These are phyloP conservation scores for Sphaerulina musiva DNA, from an alignment of 2,329 filamentous ascomycete genomes.

Conservation along the genomic window DNA sequence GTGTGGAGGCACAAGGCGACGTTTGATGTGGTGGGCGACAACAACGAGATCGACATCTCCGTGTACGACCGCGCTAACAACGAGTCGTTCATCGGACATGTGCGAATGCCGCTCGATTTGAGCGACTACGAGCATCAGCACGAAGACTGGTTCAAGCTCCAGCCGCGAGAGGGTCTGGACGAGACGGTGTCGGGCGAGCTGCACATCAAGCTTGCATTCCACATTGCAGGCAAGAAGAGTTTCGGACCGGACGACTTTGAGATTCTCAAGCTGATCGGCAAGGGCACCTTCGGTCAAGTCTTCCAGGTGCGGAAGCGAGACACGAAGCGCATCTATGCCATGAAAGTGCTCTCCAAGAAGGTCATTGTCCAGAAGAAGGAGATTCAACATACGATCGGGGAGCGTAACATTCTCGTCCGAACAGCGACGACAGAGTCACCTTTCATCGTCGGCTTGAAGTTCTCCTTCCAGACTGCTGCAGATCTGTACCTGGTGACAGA, in stretches of 20 bases:
- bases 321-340: slow-evolving; percentile 90
- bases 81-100: slow-evolving; percentile 86
- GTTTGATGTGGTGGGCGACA: slow-evolving; percentile 89
- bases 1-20: slow-evolving; percentile 93
- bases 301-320: slow-evolving; percentile 98
- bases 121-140: slow-evolving; percentile 64
- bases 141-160: slow-evolving; percentile 78
- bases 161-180: slow-evolving; percentile 72
- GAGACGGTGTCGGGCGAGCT: slow-evolving; percentile 75
- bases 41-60: slow-evolving; percentile 85
- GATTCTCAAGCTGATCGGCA: slow-evolving; percentile 91
- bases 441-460: slow-evolving; percentile 96
- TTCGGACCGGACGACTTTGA: slow-evolving; percentile 94
- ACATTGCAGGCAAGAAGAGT: slow-evolving; percentile 79
- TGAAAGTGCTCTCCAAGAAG: slow-evolving; percentile 99
- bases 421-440: slow-evolving; percentile 93
- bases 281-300: slow-evolving; percentile 96
- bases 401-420: slow-evolving; percentile 92
- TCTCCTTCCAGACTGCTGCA: slow-evolving; percentile 95
- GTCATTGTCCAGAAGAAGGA: slow-evolving; percentile 99
- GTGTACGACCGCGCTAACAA: slow-evolving; percentile 82
- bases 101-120: slow-evolving; percentile 68
- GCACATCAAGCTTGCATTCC: slow-evolving; percentile 77
- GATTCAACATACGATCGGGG: slow-evolving; percentile 91
- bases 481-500: slow-evolving; percentile 98